Conservation (phyloP, 176 grass and related monocot species). For the Raddia guianensis region DNA sequence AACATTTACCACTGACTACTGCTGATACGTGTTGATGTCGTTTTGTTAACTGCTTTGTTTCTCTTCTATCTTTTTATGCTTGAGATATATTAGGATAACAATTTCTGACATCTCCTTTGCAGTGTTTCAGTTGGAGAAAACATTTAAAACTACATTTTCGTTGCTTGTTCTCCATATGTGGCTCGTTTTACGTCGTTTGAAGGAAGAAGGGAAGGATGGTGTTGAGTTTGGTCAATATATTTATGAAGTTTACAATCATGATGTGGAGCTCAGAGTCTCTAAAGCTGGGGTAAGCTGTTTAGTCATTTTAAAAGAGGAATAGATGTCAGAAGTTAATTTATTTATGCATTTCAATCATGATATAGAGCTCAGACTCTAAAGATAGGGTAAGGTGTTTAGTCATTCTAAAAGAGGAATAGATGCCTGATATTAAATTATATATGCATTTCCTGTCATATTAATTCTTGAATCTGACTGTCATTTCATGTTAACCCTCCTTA, state of each 20-base stretch:
- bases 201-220: conserved; percentile 93
- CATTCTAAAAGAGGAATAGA: conserved; percentile 10
- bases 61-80: conserved; percentile 17
- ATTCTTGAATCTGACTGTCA: conserved; percentile 6
- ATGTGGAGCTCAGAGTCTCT: conserved; percentile 92
- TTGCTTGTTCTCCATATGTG: conserved; percentile 99
- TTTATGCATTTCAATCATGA: conserved; percentile 97
- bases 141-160: conserved; percentile 98
- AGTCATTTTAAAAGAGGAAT: conserved; percentile 11
- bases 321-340: neutral
- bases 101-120: conserved; percentile 47
- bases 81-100: conserved; percentile 16
- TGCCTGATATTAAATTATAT: neutral
- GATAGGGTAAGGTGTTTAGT: conserved; percentile 73
- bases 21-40: neutral
- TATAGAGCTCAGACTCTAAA: conserved; percentile 93
- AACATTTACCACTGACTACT: neutral
- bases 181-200: conserved; percentile 85
- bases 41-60: conserved; percentile 30
- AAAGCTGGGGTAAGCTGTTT: conserved; percentile 89
- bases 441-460: conserved; percentile 19
- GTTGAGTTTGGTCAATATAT: conserved; percentile 91
- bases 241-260: conserved; percentile 97
- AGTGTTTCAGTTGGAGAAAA: conserved; percentile 99
- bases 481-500: conserved; percentile 12